Base-by-base conservation (phyloP, 306 rosid genomes). In the Boehmeria nivea region DNA sequence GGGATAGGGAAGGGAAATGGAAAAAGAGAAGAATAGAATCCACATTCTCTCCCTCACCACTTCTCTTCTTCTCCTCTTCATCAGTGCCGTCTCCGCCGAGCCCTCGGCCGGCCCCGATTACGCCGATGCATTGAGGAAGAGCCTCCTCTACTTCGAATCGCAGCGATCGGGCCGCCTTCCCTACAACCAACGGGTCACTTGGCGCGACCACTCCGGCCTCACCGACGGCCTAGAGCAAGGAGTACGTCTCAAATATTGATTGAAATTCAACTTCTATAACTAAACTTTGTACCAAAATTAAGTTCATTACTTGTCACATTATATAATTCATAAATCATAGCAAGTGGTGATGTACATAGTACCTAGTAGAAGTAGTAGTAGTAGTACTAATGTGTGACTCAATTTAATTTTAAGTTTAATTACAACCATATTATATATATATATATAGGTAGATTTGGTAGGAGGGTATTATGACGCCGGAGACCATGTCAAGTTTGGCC, bases 381-480 rank as follows among this genome's bases (percentile, higher is more conserved):
- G n/a, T 21, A 11, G 25, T 48, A 21, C 25, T 24, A 22, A 48
- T 22, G 53, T 23, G 53, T 28, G 53, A 37, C 14, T 7, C 16
- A 10, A 43, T 11, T 14, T n/a, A 14, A 27, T 24, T 26, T 46
- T n/a, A n/a, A n/a, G 36, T 4, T 31, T 31, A 31, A 31, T 31
- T 31, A 31, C 36, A 10, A 28, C 8, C 5, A 31, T 31, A 10
- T 31, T 4, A 31, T 31, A 10, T 6, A 31, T 0, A 4, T 31
- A 10, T 19, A 52, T 70, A 63, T 24, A 90, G 98, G 98, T 80
- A 54, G 98, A 91, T 67, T 75, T 91, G 83, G 94, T 91, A 0
- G 98, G 98, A 76, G 98, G 98, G 42, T 91, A 91, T 34, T 87
- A 91, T 55, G 98, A 91, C 59, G 98, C 98, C 11, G 98, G 98